Conservation (phyloP, 805 yeast genomes). For the Suhomyces canberraensis region DNA sequence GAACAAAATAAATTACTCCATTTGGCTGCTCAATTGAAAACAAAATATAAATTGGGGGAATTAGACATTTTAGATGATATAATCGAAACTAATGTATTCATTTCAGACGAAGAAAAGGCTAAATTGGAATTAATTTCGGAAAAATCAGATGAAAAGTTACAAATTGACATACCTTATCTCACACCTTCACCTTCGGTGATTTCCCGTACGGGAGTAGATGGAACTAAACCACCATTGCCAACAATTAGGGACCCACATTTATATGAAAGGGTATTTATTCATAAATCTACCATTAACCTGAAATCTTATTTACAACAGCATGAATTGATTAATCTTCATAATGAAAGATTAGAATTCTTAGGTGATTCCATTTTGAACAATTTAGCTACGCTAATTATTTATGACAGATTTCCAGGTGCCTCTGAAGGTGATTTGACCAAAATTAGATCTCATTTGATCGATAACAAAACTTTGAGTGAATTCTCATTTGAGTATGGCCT, state of each 20-base stretch:
- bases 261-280: slow-evolving; percentile 72
- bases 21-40: slow-evolving; percentile 58
- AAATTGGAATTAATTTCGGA: slow-evolving; percentile 4
- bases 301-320: slow-evolving; percentile 51
- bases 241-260: slow-evolving; percentile 56
- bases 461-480: slow-evolving; percentile 66
- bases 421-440: slow-evolving; percentile 79
- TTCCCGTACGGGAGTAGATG: slow-evolving; percentile 9
- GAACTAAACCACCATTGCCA: slow-evolving; percentile 60
- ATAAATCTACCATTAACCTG: slow-evolving; percentile 67
- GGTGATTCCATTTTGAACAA: slow-evolving; percentile 85
- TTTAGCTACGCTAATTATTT: slow-evolving; percentile 67
- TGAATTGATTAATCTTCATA: slow-evolving; percentile 62
- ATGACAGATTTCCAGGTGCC: slow-evolving; percentile 60
- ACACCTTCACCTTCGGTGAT: slow-evolving; percentile 5
- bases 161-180: slow-evolving; percentile 8
- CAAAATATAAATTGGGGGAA: slow-evolving; percentile 47
- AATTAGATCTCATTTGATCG: slow-evolving; percentile 66
- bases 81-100: slow-evolving; percentile 34
- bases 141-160: slow-evolving; percentile 2
- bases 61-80: slow-evolving; percentile 58
- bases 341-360: slow-evolving; percentile 84
- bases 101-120: slow-evolving; percentile 13
- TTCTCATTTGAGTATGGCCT: slow-evolving; percentile 71
- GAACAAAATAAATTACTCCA: slow-evolving; percentile 52